Evolutionary conservation across 2,329 filamentous ascomycete genomes (phyloP).

Genomic region (Aspergillus japonicus): DNA sequence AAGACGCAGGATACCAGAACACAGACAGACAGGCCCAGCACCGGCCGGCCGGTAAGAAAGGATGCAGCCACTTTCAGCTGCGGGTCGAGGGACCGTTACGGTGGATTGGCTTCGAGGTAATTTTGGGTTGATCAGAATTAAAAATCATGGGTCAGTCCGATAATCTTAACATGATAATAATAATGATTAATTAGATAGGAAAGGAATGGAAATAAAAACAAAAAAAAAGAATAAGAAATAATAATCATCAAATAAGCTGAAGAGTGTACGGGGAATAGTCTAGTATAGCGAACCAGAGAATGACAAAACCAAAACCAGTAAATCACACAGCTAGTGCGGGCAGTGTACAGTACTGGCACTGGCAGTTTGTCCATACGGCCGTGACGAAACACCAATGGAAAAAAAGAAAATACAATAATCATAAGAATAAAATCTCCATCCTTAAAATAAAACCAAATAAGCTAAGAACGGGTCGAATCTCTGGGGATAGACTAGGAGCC

Average conservation of each 20-base stretch:
- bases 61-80: conserved; percentile 14
- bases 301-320: not conserved
- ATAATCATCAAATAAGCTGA: not conserved
- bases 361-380: not conserved
- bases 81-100: conserved; percentile 6
- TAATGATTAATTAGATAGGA: not conserved
- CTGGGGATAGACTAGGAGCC: conserved; percentile 7
- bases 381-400: not conserved
- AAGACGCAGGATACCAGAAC: conserved; percentile 3
- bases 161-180: conserved; percentile 8
- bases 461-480: conserved; percentile 8
- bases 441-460: not conserved
- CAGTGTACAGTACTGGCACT: too few species aligned
- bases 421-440: not conserved
- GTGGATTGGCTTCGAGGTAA: conserved; percentile 5
- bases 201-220: too few species aligned
- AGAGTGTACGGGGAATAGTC: not conserved
- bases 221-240: not conserved
- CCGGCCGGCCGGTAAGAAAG: conserved; percentile 7
- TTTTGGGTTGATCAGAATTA: not conserved
- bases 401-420: not conserved
- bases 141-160: not conserved
- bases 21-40: not conserved
- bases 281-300: not conserved
- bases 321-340: not conserved